phyloP scores from a whole-genome alignment of 2,329 filamentous ascomycete genomes.

The Lachnellula willkommii region DNA sequence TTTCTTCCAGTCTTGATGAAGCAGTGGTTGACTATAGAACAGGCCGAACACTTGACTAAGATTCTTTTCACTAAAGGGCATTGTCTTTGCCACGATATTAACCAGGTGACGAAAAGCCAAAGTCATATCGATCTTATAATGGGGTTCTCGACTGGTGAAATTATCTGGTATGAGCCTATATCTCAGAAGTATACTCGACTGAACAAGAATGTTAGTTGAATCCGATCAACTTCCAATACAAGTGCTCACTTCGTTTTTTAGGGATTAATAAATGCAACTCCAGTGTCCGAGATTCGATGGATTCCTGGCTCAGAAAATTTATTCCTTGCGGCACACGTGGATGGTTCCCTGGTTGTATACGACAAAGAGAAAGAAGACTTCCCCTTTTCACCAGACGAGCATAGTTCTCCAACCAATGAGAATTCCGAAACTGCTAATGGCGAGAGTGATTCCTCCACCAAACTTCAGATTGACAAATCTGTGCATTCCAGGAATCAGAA shows the following conservation, averaged over 20 bases:
- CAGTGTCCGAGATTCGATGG: constrained; percentile 86
- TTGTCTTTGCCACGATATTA: constrained; percentile 90
- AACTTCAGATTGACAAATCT: constrained; percentile 77
- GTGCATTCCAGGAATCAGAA: constrained; percentile 93
- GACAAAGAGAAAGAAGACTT: constrained; percentile 96
- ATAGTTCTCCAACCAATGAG: constrained; percentile 32
- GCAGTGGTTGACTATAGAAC: constrained; percentile 27
- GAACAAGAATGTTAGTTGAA: constrained; percentile 78
- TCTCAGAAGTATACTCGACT: constrained; percentile 91
- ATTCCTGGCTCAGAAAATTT: constrained; percentile 89
- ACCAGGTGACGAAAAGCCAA: constrained; percentile 70
- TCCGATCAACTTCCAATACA: not conserved
- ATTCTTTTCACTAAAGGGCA: constrained; percentile 96
- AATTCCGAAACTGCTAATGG: constrained; percentile 28
- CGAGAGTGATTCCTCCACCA: constrained; percentile 33
- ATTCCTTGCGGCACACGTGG: constrained; percentile 87
- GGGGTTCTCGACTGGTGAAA: constrained; percentile 93
- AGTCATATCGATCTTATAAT: constrained; percentile 86
- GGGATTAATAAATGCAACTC: constrained; percentile 81
- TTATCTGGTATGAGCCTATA: constrained; percentile 98
- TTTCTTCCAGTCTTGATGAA: not conserved
- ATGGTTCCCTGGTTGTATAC: constrained; percentile 86
- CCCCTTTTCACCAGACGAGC: constrained; percentile 67
- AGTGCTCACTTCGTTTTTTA: constrained; percentile 31
- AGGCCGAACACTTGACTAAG: constrained; percentile 89